A percentile compares a stretch with the other conserved stretches of the same genome.
phyloP scores from a whole-genome alignment of 164 flowering plant species.

The Vitis amurensis region DNA sequence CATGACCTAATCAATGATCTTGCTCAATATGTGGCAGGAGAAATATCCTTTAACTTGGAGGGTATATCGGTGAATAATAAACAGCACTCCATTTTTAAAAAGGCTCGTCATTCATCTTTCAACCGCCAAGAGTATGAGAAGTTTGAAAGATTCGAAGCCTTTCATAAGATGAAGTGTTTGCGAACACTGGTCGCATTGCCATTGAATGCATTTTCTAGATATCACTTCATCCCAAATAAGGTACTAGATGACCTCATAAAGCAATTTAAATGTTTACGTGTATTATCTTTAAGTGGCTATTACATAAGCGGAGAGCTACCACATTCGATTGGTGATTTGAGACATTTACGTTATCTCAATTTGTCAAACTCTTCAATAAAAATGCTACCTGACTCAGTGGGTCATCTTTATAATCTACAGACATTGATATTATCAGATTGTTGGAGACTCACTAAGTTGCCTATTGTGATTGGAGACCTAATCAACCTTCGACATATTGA shows the following conservation, averaged over 20 bases:
- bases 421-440: not conserved
- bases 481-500: not conserved
- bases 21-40: not conserved
- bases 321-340: not conserved
- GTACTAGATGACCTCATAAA: too few relatives aligned
- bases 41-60: too few relatives aligned
- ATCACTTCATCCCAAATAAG: too few relatives aligned
- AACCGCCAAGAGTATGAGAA: too few relatives aligned
- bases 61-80: not conserved
- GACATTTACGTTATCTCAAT: constrained; percentile 9
- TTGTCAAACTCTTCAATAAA: not conserved
- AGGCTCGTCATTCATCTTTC: not conserved
- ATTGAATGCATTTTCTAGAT: too few relatives aligned
- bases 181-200: not conserved
- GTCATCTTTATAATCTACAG: not conserved
- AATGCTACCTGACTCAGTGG: constrained; percentile 1
- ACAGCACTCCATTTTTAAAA: too few relatives aligned
- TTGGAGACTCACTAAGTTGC: not conserved
- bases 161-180: not conserved
- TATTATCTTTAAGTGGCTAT: too few relatives aligned
- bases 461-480: not conserved
- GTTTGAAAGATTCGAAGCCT: too few relatives aligned
- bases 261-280: too few relatives aligned
- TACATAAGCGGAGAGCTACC: not conserved
- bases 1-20: constrained; percentile 8